phyloP scores from a whole-genome alignment of 2,329 filamentous ascomycete species.

The Hymenoscyphus repandus region DNA sequence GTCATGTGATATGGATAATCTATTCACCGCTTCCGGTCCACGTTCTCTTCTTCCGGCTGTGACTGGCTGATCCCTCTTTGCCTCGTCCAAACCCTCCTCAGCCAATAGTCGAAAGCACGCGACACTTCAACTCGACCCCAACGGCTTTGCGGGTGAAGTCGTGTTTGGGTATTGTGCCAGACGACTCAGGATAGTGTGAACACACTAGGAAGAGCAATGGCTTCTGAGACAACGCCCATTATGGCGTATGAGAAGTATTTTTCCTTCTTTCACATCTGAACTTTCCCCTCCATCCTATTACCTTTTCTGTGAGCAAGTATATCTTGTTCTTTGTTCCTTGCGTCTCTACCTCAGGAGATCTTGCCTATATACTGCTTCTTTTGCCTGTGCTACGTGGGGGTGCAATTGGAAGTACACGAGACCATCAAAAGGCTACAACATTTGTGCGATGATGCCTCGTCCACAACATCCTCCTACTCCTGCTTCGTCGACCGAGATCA shows the following conservation, averaged over 20 bases:
- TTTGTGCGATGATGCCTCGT: conserved; percentile 52
- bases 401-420: conserved; percentile 12
- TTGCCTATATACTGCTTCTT: conserved; percentile 1
- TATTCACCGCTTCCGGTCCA: background rate
- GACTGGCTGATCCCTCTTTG: background rate
- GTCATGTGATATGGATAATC: background rate
- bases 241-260: conserved; percentile 2
- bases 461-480: conserved; percentile 68
- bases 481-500: conserved; percentile 74
- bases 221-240: conserved; percentile 14
- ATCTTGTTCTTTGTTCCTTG: background rate
- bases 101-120: conserved; percentile 8
- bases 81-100: background rate
- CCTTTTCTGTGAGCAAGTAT: background rate
- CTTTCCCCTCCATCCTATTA: background rate
- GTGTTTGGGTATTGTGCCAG: conserved; percentile 1
- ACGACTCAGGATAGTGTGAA: background rate
- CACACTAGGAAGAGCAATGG: conserved; percentile 5
- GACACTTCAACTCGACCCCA: conserved; percentile 7
- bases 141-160: conserved; percentile 6
- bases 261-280: background rate
- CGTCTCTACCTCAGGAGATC: background rate
- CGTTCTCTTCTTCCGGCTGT: background rate
- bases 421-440: conserved; percentile 1
- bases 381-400: conserved; percentile 9